Base-by-base conservation (phyloP, 257 asterid genomes). In the Misopates orontium region DNA sequence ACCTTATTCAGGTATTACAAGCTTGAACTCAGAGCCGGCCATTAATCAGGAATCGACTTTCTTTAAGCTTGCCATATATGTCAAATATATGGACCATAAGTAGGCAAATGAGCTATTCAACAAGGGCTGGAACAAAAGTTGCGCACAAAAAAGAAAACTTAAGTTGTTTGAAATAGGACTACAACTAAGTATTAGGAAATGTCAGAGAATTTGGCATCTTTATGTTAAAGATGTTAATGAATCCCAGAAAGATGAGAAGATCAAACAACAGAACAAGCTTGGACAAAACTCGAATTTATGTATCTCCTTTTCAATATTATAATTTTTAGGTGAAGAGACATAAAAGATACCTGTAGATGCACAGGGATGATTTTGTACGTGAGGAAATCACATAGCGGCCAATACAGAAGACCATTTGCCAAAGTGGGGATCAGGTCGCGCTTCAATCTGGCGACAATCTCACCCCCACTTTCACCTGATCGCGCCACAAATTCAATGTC, bases 341-440 rank as follows among this genome's bases (percentile, higher is more conserved):
- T 19, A 45, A n/a, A 41, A 67, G 20, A 64, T 73, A 90, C 98
- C 97, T 87, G 95, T 49, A 92, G 82, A 77, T 82, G 96, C 69
- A 89, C 87, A 4, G 97, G 96, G 78, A 92, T 62, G 73, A 81
- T 60, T 82, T 81, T 92, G 84, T 71, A 89, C 21, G 97, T 89
- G 60, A 92, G 51, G 82, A 89, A 87, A 72, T 92, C 98, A 55
- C 98, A 92, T 10, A 83, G 6, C 14, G 98, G 98, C 98, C 96
- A 92, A 80, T 71, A 87, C 70, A 92, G 54, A 49, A 89, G 85
- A 51, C 97, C 98, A 25, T 75, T 83, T 60, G 76, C 62, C 82
- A 85, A 60, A 54, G 97, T 89, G 0, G 98, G 97, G 67, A 92
- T 71, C 75, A 89, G 73, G 67, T 92, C 97, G n/a, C 96, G 80